Base-by-base conservation (phyloP, 2,329 filamentous ascomycete species). In the Diaporthe longicolla region DNA sequence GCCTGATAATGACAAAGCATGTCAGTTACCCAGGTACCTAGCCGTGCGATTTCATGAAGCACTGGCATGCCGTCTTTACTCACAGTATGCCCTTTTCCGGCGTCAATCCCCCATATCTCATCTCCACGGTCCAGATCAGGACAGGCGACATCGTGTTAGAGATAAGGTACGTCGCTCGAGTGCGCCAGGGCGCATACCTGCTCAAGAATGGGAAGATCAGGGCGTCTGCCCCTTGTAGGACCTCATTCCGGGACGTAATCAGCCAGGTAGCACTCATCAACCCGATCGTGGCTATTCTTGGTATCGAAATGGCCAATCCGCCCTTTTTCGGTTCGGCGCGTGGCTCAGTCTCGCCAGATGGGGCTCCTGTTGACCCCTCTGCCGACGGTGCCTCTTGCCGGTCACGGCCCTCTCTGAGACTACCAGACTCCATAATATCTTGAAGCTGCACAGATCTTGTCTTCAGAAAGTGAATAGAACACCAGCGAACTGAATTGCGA, bases 51-150 rank as follows among this genome's bases (percentile, higher is more conserved):
- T 17, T 66, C 7, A 4, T 2, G 0, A 3, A 21, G 10, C 15
- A 71, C 71, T 69, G 13, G 40, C 40, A 43, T 6, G 15, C 40
- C 40, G 40, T 1, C 3, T 43, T 43, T 43, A 43, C 74, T 69
- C 35, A 75, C 74, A 75, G 8, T 29, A 32, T 37, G 10, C 65
- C 35, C 9, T 37, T 50, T n/a, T 35, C 55, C 35, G 29, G 52
- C 11, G 37, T 32, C 17, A 45, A 52, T 17, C 32, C 58, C 19
- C 4, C 17, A 5, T 71, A 71, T n/a, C 52, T 61, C 6, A 54
- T 55, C 48, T 75, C 74, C 13, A 74, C 19, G 15, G 74, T 74
- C 74, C 74, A 73, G 48, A 75, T 68, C 45, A 75, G 48, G 17
- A 74, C 24, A n/a, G 74, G 74, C 48, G 74, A 73, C 40, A 58